Conservation (phyloP, 2,329 filamentous ascomycete species). For the Colletotrichum kahawae region DNA sequence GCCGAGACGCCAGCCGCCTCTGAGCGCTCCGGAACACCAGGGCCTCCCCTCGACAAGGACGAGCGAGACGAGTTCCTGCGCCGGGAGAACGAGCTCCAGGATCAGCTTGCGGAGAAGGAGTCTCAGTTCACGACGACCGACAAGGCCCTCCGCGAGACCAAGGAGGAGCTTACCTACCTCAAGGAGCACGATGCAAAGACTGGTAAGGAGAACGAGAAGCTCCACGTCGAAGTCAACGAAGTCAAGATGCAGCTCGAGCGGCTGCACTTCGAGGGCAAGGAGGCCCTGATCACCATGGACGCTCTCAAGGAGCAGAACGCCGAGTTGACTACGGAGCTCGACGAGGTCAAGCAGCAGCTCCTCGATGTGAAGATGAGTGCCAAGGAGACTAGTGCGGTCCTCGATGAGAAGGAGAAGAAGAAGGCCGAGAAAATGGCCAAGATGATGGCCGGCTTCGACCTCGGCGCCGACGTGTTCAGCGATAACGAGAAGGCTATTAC, state of each 20-base stretch:
- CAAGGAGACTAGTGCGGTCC: constrained; percentile 86
- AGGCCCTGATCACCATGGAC: constrained; percentile 97
- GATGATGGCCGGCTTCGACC: constrained; percentile 99
- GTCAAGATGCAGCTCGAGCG: constrained; percentile 97
- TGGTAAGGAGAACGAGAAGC: constrained; percentile 87
- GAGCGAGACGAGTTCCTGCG: constrained; percentile 95
- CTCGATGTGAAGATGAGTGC: constrained; percentile 96
- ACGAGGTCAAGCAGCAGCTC: constrained; percentile 95
- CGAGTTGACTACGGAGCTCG: constrained; percentile 88
- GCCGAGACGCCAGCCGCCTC: constrained; percentile 70
- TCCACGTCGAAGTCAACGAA: constrained; percentile 87
- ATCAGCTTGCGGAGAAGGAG: constrained; percentile 94
- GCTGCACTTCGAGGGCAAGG: constrained; percentile 93
- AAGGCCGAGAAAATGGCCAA: constrained; percentile 99
- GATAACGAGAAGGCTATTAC: constrained; percentile 88
- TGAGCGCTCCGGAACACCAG: constrained; percentile 86
- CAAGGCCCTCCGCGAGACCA: constrained; percentile 79
- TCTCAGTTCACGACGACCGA: constrained; percentile 79
- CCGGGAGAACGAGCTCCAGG: constrained; percentile 95
- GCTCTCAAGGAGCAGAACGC: constrained; percentile 93
- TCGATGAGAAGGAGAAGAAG: constrained; percentile 98
- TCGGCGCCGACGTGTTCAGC: constrained; percentile 91
- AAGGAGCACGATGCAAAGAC: constrained; percentile 86
- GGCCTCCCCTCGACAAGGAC: constrained; percentile 89
- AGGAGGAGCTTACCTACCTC: constrained; percentile 83